Evolutionary conservation across 2,329 filamentous ascomycete species (phyloP).

Genomic region (Aspergillus quadricinctus): DNA sequence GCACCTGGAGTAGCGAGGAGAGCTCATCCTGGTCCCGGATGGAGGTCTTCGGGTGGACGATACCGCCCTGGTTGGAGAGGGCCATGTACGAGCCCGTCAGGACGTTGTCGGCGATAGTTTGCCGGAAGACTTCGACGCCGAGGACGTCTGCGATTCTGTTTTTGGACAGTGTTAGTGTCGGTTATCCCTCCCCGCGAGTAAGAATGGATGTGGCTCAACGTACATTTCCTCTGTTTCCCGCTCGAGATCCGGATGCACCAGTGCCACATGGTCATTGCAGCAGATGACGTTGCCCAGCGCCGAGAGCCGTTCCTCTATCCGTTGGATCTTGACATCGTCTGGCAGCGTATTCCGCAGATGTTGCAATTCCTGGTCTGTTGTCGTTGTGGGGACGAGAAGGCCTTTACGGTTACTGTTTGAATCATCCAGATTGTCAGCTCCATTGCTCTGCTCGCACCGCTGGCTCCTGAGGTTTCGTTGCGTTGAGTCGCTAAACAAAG

Average conservation of each 20-base stretch:
- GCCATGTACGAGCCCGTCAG: slow-evolving; percentile 96
- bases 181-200: background rate
- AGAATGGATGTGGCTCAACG: background rate
- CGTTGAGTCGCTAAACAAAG: background rate
- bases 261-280: slow-evolving; percentile 91
- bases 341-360: slow-evolving; percentile 94
- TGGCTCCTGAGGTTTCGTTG: background rate
- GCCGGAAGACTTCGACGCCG: slow-evolving; percentile 60
- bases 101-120: slow-evolving; percentile 96
- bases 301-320: slow-evolving; percentile 94
- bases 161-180: background rate
- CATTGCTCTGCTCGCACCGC: background rate
- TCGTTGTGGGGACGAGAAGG: slow-evolving; percentile 90
- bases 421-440: background rate
- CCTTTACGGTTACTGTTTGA: slow-evolving; percentile 79
- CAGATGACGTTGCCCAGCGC: slow-evolving; percentile 97
- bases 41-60: slow-evolving; percentile 94
- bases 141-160: slow-evolving; percentile 76
- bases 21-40: slow-evolving; percentile 99
- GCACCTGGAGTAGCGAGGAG: slow-evolving; percentile 86
- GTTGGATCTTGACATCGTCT: slow-evolving; percentile 86
- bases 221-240: slow-evolving; percentile 94
- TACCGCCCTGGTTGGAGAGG: slow-evolving; percentile 89
- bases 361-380: slow-evolving; percentile 96
- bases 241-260: slow-evolving; percentile 94